Evolutionary conservation across 306 rosid species (phyloP), one percentile per base, ranked within the genome.

Genomic region (Urtica urens): DNA sequence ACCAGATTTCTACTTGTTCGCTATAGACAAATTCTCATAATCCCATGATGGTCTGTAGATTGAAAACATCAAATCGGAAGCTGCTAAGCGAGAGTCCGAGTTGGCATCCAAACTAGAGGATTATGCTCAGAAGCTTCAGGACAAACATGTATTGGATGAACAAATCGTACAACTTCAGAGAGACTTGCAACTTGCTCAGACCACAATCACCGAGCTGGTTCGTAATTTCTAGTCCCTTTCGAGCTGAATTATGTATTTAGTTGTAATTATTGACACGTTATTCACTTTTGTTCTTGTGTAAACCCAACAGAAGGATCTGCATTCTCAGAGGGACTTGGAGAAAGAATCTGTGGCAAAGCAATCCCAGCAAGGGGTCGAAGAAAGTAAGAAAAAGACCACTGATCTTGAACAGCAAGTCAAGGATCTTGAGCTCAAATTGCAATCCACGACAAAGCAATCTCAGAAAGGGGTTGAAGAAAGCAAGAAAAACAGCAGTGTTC

Each of bases 351-450:
- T n/a, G n/a, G 55, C 64, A 64, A 78, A 78, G 70, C 72, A 24
- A 46, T 78, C 96, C 58, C 67, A 59, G 44, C 77, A 76, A 46
- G 82, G 72, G 60, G 73, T 78, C 63, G 95, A 84, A 78, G 70
- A 63, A 11, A 88, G 78, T 75, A 72, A 72, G 60, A 78, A 62
- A 25, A 79, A 81, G 62, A 57, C 79, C 20, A 18, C 65, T 52
- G 60, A 77, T 63, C 66, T 84, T 29, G 73, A 68, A 53, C 68
- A 86, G 68, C 93, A 78, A 68, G 48, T 81, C 37, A 69, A 49
- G 51, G 93, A 81, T 29, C 75, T 84, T 33, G 87, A 81, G 67
- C 78, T 78, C 61, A 88, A 76, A 64, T 58, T 78, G 74, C 78
- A 69, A 70, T 10, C 40, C 40, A 13, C 78, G 21, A 55, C 63